A percentile compares a stretch with the other conserved stretches of the same genome.
Evolutionary conservation across 352 stramenopile genomes (phyloP).

Genomic region (Globisporangium parvum): DNA sequence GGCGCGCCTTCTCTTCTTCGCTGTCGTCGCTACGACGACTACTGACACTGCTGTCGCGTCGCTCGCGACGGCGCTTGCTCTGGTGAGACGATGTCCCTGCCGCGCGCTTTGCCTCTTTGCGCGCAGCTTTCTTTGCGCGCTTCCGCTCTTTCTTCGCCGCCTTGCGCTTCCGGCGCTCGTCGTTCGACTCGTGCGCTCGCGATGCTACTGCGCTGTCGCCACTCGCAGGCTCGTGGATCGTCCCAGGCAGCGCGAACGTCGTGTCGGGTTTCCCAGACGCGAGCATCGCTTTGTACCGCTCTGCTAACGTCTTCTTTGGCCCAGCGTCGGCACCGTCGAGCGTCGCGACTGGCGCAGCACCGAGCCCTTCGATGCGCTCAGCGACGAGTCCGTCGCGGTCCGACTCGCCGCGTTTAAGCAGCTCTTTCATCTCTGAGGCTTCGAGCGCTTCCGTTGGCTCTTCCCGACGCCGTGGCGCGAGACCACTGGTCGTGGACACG

Average conservation of each 20-base stretch:
- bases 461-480: slow-evolving; percentile 47
- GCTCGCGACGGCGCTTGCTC: background rate
- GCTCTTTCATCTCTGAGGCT: slow-evolving; percentile 78
- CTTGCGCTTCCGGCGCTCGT: slow-evolving; percentile 41
- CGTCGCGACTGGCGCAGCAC: slow-evolving; percentile 53
- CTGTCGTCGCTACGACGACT: background rate
- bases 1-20: background rate
- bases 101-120: slow-evolving; percentile 29
- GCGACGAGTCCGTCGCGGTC: slow-evolving; percentile 60
- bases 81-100: background rate
- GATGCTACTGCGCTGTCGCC: background rate
- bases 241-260: slow-evolving; percentile 61
- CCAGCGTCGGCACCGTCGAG: slow-evolving; percentile 30
- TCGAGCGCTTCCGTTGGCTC: slow-evolving; percentile 49
- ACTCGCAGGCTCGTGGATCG: slow-evolving; percentile 2
- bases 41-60: background rate
- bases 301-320: slow-evolving; percentile 61
- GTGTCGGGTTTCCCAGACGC: slow-evolving; percentile 42
- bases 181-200: slow-evolving; percentile 15
- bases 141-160: slow-evolving; percentile 55
- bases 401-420: slow-evolving; percentile 72
- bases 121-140: slow-evolving; percentile 50
- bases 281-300: slow-evolving; percentile 65
- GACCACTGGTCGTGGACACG: slow-evolving; percentile 29
- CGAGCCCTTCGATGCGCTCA: slow-evolving; percentile 84